phyloP scores from a whole-genome alignment of 2,329 filamentous ascomycete species.

The Juglanconis oblonga region DNA sequence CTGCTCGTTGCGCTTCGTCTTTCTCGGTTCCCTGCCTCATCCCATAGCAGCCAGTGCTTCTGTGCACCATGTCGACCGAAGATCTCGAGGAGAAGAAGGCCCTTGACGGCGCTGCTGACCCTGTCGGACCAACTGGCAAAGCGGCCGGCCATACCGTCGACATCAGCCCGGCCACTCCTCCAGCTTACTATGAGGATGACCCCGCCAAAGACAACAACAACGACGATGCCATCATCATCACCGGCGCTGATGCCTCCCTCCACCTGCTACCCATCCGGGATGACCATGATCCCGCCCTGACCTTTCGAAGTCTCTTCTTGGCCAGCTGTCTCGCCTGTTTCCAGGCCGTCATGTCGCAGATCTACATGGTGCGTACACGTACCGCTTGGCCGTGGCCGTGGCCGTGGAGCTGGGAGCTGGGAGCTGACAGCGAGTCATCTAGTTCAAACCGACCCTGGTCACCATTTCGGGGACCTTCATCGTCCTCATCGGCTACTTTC shows the following conservation, averaged over 20 bases:
- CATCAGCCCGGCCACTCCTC: slow-evolving; percentile 23
- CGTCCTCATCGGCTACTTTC: slow-evolving; percentile 54
- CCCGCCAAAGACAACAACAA: slow-evolving; percentile 29
- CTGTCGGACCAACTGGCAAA: slow-evolving; percentile 1
- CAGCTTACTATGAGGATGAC: slow-evolving; percentile 18
- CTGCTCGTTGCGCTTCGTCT: no score
- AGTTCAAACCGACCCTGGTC: slow-evolving; percentile 52
- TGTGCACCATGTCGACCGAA: background rate
- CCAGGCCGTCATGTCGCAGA: slow-evolving; percentile 54
- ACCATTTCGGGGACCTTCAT: slow-evolving; percentile 53
- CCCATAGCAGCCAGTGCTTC: no score
- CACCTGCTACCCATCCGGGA: slow-evolving; percentile 49
- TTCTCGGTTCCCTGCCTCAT: no score
- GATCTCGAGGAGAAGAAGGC: background rate
- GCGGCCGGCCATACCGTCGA: background rate
- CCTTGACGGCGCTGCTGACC: background rate
- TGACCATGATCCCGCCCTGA: slow-evolving; percentile 49
- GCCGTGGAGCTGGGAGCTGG: background rate
- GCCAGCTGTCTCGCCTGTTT: slow-evolving; percentile 48
- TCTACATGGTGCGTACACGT: slow-evolving; percentile 41
- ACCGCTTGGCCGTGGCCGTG: no score
- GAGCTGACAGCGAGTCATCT: slow-evolving; percentile 3
- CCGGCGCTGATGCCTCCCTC: slow-evolving; percentile 46
- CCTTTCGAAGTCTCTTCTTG: slow-evolving; percentile 50
- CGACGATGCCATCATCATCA: slow-evolving; percentile 46